phyloP scores from a whole-genome alignment of 495 filamentous ascomycete species.

The Penicillium cataractarum region DNA sequence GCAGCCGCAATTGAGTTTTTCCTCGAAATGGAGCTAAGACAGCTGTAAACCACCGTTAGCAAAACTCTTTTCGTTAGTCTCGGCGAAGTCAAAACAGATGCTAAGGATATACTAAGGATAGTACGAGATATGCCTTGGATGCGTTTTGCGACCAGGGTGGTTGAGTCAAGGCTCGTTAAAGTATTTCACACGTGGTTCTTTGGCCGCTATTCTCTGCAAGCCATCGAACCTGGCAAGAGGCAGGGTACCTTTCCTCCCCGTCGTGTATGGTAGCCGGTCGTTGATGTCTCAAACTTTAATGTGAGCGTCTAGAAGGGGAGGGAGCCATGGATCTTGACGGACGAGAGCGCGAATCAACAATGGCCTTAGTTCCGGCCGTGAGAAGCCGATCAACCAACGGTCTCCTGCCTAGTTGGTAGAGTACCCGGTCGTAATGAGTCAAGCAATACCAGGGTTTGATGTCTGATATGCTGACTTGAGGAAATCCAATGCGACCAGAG shows the following conservation, averaged over 20 bases:
- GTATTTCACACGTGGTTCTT: constrained; percentile 2
- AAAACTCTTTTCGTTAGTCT: background rate
- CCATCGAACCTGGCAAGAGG: constrained; percentile 1
- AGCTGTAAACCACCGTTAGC: background rate
- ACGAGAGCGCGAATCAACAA: background rate
- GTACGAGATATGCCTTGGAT: background rate
- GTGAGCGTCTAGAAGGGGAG: background rate
- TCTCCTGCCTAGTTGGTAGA: constrained; percentile 5
- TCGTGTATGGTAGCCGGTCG: background rate
- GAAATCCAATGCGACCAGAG: constrained; percentile 3
- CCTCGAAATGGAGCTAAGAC: background rate
- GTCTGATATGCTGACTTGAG: constrained; percentile 9
- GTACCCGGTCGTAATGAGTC: constrained; percentile 4
- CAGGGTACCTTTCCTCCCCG: constrained; percentile 2
- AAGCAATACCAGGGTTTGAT: background rate
- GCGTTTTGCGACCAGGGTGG: background rate
- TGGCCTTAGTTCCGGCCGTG: background rate
- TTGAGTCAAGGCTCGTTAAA: constrained; percentile 5
- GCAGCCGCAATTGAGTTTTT: constrained; percentile 7
- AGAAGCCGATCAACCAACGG: background rate
- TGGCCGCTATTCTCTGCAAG: background rate
- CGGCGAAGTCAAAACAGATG: background rate
- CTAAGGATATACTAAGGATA: background rate
- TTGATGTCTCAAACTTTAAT: constrained; percentile 24
- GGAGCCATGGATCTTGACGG: constrained; percentile 16